Evolutionary conservation across 139 green algal genomes (phyloP).

Genomic region (Asterochloris sp.): DNA sequence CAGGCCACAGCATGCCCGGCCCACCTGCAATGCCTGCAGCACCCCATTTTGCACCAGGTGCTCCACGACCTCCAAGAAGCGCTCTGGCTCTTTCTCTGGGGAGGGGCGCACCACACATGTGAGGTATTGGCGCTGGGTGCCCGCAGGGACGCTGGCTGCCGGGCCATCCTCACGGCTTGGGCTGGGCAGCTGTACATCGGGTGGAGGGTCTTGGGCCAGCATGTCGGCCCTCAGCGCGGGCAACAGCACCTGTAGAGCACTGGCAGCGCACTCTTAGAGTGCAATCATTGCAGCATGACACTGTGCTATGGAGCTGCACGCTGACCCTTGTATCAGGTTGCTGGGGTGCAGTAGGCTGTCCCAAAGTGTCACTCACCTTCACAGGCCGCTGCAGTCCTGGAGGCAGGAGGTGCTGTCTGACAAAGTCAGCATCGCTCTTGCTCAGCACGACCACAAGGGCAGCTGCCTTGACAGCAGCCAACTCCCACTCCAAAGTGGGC

Average conservation of each 20-base stretch:
- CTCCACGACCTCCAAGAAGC: slow-evolving; percentile 51
- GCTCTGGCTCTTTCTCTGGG: slow-evolving; percentile 76
- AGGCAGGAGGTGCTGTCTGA: slow-evolving; percentile 21
- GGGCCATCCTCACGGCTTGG: background rate
- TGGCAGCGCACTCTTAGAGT: background rate
- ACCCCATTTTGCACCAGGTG: background rate
- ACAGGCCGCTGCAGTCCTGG: background rate
- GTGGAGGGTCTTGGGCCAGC: slow-evolving; percentile 23
- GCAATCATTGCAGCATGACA: background rate
- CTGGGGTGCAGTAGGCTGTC: background rate
- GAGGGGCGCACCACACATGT: slow-evolving; percentile 73
- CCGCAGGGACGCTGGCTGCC: background rate
- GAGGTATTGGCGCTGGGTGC: slow-evolving; percentile 31
- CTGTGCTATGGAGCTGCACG: background rate
- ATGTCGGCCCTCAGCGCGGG: slow-evolving; percentile 66
- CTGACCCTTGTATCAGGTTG: background rate
- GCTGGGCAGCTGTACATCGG: background rate
- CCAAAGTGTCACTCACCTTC: background rate
- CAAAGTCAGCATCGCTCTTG: slow-evolving; percentile 46
- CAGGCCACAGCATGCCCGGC: background rate
- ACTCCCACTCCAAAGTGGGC: background rate
- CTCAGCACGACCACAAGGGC: slow-evolving; percentile 37
- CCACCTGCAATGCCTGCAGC: background rate
- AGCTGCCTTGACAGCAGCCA: background rate
- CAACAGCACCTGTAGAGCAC: slow-evolving; percentile 52